These are phyloP conservation scores for Elsinoe fawcettii DNA, from an alignment of 2,329 filamentous ascomycete species.

Conservation along the genomic window DNA sequence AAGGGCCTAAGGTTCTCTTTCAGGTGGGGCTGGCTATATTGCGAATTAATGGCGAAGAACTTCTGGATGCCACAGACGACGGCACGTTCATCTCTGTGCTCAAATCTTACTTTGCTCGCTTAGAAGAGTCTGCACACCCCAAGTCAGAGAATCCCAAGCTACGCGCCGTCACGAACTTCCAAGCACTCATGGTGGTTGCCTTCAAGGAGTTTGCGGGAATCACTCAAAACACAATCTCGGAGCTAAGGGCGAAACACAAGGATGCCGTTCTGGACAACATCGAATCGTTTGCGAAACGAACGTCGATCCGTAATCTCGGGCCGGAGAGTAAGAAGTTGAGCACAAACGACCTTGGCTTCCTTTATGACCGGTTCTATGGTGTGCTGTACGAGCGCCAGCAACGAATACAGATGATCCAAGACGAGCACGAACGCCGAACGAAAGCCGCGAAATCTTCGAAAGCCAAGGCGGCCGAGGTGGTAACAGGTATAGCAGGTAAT, in stretches of 20 bases:
- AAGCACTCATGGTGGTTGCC: conserved; percentile 97
- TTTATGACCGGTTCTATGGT: conserved; percentile 92
- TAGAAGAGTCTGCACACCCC: conserved; percentile 93
- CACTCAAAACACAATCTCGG: conserved; percentile 84
- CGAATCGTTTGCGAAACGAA: conserved; percentile 93
- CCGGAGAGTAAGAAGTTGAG: conserved; percentile 90
- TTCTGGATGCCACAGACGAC: conserved; percentile 87
- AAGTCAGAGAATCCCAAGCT: conserved; percentile 93
- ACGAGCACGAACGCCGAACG: conserved; percentile 53
- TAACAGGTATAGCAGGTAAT: conserved; percentile 40
- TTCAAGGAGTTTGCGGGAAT: conserved; percentile 98
- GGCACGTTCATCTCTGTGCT: conserved; percentile 94
- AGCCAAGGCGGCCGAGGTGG: conserved; percentile 44
- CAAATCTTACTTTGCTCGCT: conserved; percentile 84
- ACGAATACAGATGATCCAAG: conserved; percentile 63
- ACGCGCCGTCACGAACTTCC: conserved; percentile 87
- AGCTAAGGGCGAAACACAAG: conserved; percentile 86
- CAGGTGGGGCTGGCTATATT: conserved; percentile 96
- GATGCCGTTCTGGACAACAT: conserved; percentile 91
- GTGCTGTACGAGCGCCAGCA: conserved; percentile 89
- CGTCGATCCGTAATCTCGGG: conserved; percentile 88
- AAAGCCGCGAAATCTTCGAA: conserved; percentile 60
- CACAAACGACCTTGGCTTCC: conserved; percentile 73
- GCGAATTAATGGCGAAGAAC: conserved; percentile 90
- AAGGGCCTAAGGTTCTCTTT: conserved; percentile 94